Evolutionary conservation across 805 yeast genomes (phyloP).

Genomic region (Ogataea paradorogensis): DNA sequence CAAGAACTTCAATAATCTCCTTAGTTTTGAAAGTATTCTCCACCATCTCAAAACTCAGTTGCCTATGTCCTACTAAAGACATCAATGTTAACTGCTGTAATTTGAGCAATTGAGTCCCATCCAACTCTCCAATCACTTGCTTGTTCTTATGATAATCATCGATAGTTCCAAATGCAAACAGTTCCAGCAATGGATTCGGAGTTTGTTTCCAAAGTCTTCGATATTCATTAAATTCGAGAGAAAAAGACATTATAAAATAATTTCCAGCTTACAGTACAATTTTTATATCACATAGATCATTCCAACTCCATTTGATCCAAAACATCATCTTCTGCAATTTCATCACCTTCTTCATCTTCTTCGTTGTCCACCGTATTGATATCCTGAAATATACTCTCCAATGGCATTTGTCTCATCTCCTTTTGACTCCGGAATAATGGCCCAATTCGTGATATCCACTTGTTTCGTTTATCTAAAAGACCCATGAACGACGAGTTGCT

Average conservation of each 20-base stretch:
- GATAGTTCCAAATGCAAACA: constrained; percentile 28
- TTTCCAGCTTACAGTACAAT: background rate
- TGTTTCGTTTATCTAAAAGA: constrained; percentile 74
- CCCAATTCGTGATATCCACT: constrained; percentile 91
- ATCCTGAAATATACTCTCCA: constrained; percentile 50
- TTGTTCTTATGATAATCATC: constrained; percentile 13
- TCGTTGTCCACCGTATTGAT: constrained; percentile 30
- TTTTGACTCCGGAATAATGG: constrained; percentile 69
- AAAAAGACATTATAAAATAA: constrained; percentile 3
- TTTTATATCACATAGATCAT: background rate
- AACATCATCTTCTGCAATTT: constrained; percentile 25
- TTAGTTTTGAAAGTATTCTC: background rate
- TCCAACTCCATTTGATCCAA: constrained; percentile 15
- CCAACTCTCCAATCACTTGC: constrained; percentile 5
- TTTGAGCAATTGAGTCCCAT: constrained; percentile 18
- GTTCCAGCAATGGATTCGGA: constrained; percentile 14
- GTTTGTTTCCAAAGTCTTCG: constrained; percentile 14
- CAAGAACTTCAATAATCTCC: constrained; percentile 8
- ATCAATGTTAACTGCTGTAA: constrained; percentile 21
- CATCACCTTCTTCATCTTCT: constrained; percentile 28
- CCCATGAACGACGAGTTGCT: constrained; percentile 77
- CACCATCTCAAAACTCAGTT: constrained; percentile 5
- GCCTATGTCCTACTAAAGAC: constrained; percentile 9
- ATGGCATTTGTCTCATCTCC: constrained; percentile 75
- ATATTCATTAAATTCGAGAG: constrained; percentile 21